Evolutionary conservation across 1,139 yeast species (phyloP).

Genomic region (Candida neerlandica): DNA sequence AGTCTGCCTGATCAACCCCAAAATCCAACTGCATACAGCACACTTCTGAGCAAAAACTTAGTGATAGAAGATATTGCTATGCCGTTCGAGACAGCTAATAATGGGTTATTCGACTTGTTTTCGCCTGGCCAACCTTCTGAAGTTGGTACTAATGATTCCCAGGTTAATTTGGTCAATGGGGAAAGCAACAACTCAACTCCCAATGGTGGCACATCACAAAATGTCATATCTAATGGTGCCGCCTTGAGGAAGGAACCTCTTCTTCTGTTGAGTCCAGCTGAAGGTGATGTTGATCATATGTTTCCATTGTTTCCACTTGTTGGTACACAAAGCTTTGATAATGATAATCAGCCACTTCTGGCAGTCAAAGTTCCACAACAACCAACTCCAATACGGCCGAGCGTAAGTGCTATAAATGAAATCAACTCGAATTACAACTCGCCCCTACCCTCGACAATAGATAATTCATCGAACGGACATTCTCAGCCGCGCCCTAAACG

Average conservation of each 20-base stretch:
- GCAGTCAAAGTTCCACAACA: constrained; percentile 16
- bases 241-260: background rate
- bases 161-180: constrained; percentile 4
- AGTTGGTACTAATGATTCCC: constrained; percentile 1
- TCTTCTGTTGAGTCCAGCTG: constrained; percentile 14
- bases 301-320: constrained; percentile 57
- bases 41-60: constrained; percentile 22
- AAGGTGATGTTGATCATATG: constrained; percentile 29
- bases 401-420: background rate
- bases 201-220: background rate
- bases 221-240: background rate
- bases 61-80: constrained; percentile 36
- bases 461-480: constrained; percentile 13
- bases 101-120: constrained; percentile 35
- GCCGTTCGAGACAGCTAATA: constrained; percentile 30
- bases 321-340: constrained; percentile 47
- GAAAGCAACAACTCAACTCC: constrained; percentile 9
- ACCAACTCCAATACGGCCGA: constrained; percentile 14
- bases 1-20: constrained; percentile 6
- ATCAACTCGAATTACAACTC: constrained; percentile 6
- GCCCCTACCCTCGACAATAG: constrained; percentile 7
- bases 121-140: constrained; percentile 16
- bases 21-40: constrained; percentile 1
- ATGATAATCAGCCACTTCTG: constrained; percentile 41
- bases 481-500: constrained; percentile 37